phyloP scores from a whole-genome alignment of 306 rosid genomes.

The Lagenaria siceraria region DNA sequence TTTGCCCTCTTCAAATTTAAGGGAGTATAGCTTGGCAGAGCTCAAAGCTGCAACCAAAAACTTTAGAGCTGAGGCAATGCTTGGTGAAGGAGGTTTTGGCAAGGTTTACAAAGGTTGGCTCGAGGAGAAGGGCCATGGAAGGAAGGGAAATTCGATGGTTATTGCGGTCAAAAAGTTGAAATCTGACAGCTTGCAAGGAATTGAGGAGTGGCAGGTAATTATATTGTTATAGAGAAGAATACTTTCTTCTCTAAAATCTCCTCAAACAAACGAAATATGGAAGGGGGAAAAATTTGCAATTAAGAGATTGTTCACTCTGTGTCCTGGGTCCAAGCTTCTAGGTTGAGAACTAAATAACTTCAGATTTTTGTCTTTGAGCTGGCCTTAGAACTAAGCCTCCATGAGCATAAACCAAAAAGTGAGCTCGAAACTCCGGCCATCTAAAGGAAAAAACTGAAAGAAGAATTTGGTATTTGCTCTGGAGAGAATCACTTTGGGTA shows the following conservation, averaged over 20 bases:
- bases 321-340: background rate
- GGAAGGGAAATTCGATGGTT: slow-evolving; percentile 36
- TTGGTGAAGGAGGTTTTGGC: slow-evolving; percentile 97
- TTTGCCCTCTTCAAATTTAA: slow-evolving; percentile 56
- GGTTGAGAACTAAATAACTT: background rate
- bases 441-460: background rate
- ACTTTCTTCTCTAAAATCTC: background rate
- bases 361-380: background rate
- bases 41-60: slow-evolving; percentile 63
- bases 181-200: slow-evolving; percentile 80
- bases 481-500: background rate
- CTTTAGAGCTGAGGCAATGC: slow-evolving; percentile 62
- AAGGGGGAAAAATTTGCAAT: background rate
- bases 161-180: slow-evolving; percentile 88
- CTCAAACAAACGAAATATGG: background rate
- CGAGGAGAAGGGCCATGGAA: slow-evolving; percentile 49
- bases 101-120: slow-evolving; percentile 87
- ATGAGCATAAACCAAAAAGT: background rate
- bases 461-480: background rate
- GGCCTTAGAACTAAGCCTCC: background rate
- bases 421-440: background rate
- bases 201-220: slow-evolving; percentile 87
- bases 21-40: slow-evolving; percentile 57
- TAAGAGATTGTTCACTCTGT: background rate
- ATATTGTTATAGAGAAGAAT: background rate